Base-by-base conservation (phyloP, 2,329 filamentous ascomycete genomes). In the Colletotrichum sp. region DNA sequence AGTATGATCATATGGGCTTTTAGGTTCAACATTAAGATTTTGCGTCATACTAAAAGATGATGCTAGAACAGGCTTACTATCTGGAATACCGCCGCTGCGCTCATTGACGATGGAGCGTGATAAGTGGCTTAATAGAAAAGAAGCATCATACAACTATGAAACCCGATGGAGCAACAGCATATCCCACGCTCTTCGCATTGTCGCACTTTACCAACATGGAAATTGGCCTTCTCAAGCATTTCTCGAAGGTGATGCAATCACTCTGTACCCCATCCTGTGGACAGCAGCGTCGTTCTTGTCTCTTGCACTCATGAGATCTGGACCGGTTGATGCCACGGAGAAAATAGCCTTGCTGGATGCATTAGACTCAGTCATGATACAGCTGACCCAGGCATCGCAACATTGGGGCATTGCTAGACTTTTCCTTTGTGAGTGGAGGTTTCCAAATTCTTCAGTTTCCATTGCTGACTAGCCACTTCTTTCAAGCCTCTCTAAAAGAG, bases 141-240 rank as follows among this genome's bases (percentile, higher is more conserved):
- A 6, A 6, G 28, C 26, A 10, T 2, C 16, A n/a, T 44, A 68
- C 2, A 68, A 18, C 18, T 57, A 52, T 34, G 65, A 68, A 24
- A 34, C 55, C 24, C 26, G 65, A 55, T 68, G 65, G 65, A 57
- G 65, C 44, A 68, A 57, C 13, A 68, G 39, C 28, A 24, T 68
- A 9, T 55, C 18, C 26, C 44, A 57, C 21, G 65, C 44, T 26
- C 44, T 68, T 16, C 39, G 24, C 13, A 68, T 57, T 13, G 65
- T 49, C 12, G 44, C 65, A 18, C 26, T 68, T 5, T 68, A 57
- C 13, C 26, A 44, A 21, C 65, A 68, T 24, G 65, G 65, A 16
- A 49, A 68, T 26, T 68, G 39, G 65, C 36, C 65, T 6, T 34
- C 26, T 49, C 34, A 55, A 34, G 8, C 9, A n/a, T 67, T 67